Conservation (phyloP, 192 early-diverging fungal genomes). For the Coemansia sp. region DNA sequence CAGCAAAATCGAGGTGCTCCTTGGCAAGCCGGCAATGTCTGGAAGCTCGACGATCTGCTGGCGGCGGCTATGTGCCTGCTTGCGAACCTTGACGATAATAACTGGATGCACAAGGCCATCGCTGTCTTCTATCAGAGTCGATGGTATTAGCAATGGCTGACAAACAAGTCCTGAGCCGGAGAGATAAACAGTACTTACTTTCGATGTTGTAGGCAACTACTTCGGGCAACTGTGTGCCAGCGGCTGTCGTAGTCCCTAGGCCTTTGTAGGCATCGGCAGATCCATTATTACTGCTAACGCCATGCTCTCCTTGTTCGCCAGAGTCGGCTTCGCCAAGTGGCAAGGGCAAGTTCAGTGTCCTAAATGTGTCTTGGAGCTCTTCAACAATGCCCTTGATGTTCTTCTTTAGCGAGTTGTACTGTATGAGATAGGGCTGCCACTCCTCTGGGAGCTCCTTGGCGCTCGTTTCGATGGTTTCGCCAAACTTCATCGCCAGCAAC, state of each 20-base stretch:
- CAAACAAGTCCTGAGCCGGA: neutral
- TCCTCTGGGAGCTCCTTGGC: slow-evolving; percentile 66
- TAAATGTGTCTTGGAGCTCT: slow-evolving; percentile 59
- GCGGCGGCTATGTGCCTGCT: neutral
- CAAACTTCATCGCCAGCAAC: slow-evolving; percentile 66
- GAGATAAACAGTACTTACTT: slow-evolving; percentile 20
- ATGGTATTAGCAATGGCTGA: neutral
- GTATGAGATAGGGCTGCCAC: slow-evolving; percentile 73
- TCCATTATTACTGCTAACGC: neutral
- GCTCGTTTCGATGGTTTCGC: slow-evolving; percentile 64
- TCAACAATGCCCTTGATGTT: slow-evolving; percentile 67
- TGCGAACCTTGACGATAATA: slow-evolving; percentile 39
- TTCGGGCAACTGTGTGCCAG: slow-evolving; percentile 4
- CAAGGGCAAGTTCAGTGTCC: slow-evolving; percentile 24
- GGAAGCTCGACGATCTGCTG: slow-evolving; percentile 21
- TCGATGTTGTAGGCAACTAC: slow-evolving; percentile 44
- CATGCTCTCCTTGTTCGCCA: neutral
- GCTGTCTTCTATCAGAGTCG: slow-evolving; percentile 35
- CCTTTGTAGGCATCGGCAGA: neutral
- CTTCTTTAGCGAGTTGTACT: slow-evolving; percentile 75
- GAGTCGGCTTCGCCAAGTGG: slow-evolving; percentile 6
- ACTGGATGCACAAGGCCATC: slow-evolving; percentile 47
- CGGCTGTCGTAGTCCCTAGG: neutral
- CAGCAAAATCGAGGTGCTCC: slow-evolving; percentile 13
- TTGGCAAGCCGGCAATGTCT: slow-evolving; percentile 12